Percentiles rank a stretch among this genome's conserved stretches.
phyloP scores from a whole-genome alignment of 176 grass and related monocot genomes.

The Miscanthus lutarioriparius region DNA sequence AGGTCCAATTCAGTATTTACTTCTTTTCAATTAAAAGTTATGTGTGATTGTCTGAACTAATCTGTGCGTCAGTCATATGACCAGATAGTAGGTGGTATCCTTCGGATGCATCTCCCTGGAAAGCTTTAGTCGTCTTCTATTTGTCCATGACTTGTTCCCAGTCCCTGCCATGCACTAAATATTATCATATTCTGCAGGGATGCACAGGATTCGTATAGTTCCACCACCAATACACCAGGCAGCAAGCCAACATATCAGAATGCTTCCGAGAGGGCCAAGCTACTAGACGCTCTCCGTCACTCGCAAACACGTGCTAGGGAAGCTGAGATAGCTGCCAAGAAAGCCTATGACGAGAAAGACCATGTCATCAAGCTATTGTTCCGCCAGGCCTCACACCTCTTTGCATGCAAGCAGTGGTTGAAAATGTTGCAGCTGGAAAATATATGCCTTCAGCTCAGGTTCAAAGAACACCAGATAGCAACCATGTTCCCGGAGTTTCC shows the following conservation, averaged over 20 bases:
- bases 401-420: constrained; percentile 90
- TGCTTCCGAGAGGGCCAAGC: constrained; percentile 47
- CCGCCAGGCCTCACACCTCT: constrained; percentile 78
- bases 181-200: constrained; percentile 34
- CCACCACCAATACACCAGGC: neutral
- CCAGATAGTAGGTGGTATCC: neutral
- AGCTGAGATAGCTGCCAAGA: constrained; percentile 82
- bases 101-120: neutral
- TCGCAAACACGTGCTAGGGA: constrained; percentile 90
- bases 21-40: neutral
- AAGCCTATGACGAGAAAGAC: constrained; percentile 80
- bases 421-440: constrained; percentile 88
- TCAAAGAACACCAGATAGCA: constrained; percentile 64
- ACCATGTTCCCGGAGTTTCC: constrained; percentile 62
- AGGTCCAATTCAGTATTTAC: neutral
- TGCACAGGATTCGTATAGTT: constrained; percentile 41
- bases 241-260: constrained; percentile 42
- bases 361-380: constrained; percentile 84
- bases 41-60: neutral
- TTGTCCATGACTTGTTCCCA: constrained; percentile 7
- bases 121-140: neutral
- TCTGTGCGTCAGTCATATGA: neutral
- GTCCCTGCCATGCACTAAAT: neutral
- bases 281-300: constrained; percentile 78
- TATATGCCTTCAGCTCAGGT: constrained; percentile 80